Conservation (phyloP, 2,329 filamentous ascomycete genomes). For the Trematosphaeria pertusa region DNA sequence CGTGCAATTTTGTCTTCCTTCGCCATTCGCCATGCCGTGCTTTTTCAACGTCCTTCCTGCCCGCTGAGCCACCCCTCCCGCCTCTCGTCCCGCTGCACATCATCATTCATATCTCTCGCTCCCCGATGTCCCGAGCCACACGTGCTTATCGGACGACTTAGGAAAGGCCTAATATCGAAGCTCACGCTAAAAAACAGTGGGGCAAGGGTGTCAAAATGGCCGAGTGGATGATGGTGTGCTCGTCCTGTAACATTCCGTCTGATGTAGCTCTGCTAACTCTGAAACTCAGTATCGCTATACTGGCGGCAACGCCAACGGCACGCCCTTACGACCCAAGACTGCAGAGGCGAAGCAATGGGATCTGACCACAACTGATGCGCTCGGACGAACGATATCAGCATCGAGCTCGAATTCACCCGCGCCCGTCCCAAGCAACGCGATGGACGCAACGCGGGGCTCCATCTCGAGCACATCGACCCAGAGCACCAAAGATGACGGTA, state of each 20-base stretch:
- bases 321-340: conserved; percentile 38
- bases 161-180: conserved; percentile 42
- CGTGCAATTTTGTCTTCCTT: conserved; percentile 5
- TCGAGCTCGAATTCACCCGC: conserved; percentile 26
- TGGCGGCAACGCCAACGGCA: conserved; percentile 32
- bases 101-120: conserved; percentile 15
- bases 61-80: conserved; percentile 11
- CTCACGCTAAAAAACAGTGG: conserved; percentile 46
- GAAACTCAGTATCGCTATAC: conserved; percentile 45
- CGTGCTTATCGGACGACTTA: conserved; percentile 44
- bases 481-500: conserved; percentile 33
- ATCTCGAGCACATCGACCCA: conserved; percentile 48
- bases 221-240: conserved; percentile 45
- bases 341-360: conserved; percentile 47
- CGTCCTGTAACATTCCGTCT: conserved; percentile 19
- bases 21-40: conserved; percentile 19
- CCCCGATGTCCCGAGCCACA: conserved; percentile 27
- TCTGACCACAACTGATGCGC: conserved; percentile 42
- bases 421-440: conserved; percentile 27
- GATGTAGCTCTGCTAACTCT: conserved; percentile 22
- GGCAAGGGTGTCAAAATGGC: conserved; percentile 43
- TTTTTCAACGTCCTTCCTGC: conserved; percentile 12
- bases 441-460: conserved; percentile 48
- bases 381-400: conserved; percentile 44
- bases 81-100: conserved; percentile 18